Conservation (phyloP, 345 rosid species). For the Trapa incisa region DNA sequence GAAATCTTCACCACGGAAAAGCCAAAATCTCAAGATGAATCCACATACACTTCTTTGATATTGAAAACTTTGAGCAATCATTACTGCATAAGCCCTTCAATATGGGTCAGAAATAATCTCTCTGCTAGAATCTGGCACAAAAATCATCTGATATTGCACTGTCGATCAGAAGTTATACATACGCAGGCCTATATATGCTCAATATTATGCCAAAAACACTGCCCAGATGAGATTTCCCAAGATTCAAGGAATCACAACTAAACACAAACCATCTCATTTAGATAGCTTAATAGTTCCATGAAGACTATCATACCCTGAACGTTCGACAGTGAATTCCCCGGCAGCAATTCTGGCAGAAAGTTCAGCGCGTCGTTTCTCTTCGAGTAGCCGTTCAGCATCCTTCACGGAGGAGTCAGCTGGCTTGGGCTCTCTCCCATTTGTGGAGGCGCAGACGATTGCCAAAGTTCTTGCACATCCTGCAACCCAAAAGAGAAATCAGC, state of each 20-base stretch:
- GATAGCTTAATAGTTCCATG: neutral
- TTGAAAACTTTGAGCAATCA: neutral
- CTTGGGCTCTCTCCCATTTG: constrained; percentile 54
- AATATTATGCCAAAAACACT: neutral
- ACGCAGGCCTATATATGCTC: neutral
- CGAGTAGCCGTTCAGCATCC: constrained; percentile 32
- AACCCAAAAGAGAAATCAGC: neutral
- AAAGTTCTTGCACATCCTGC: constrained; percentile 14
- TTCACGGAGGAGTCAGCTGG: constrained; percentile 25
- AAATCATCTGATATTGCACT: neutral
- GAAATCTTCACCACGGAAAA: constrained; percentile 33
- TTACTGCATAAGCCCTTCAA: neutral
- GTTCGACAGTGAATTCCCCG: constrained; percentile 60
- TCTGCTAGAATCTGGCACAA: neutral
- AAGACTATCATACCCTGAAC: constrained; percentile 35
- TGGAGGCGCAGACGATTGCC: constrained; percentile 24
- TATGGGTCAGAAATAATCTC: neutral
- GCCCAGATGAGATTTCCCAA: neutral
- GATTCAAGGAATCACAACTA: neutral
- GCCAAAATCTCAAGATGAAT: neutral
- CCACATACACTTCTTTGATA: neutral
- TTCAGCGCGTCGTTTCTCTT: constrained; percentile 63
- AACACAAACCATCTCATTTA: neutral
- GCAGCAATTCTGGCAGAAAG: constrained; percentile 73
- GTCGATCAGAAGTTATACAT: neutral